Percentiles rank a stretch among this genome's conserved stretches.
These are phyloP conservation scores for Amaranthus hypochondriacus DNA, from an alignment of 148 eudicot species.

Conservation along the genomic window DNA sequence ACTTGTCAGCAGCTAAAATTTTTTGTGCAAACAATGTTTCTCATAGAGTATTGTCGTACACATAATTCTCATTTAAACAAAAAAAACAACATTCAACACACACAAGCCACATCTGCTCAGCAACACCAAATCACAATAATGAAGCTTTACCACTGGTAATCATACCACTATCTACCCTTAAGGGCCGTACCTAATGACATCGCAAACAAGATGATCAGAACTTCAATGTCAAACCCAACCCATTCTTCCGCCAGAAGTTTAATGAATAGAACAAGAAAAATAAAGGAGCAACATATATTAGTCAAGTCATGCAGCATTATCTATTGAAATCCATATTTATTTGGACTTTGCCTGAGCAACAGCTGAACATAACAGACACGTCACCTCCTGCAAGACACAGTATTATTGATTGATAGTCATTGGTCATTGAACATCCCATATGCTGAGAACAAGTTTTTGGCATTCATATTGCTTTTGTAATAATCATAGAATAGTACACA, in stretches of 20 bases:
- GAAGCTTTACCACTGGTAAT: background rate
- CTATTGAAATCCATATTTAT: background rate
- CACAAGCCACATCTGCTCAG: background rate
- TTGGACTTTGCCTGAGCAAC: background rate
- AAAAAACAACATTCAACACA: background rate
- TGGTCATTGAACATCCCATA: background rate
- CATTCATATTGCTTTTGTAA: too few relatives aligned
- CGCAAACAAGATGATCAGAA: constrained; percentile 1
- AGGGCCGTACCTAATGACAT: background rate
- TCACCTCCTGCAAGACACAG: background rate
- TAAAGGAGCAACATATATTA: background rate
- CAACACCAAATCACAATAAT: background rate
- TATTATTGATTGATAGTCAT: background rate
- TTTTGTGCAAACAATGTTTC: background rate
- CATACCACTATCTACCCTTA: background rate
- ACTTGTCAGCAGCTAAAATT: background rate
- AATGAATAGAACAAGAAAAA: background rate
- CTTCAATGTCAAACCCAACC: background rate
- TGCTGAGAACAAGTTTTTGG: too few relatives aligned
- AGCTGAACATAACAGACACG: background rate
- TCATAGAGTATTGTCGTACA: background rate
- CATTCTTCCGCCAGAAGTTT: background rate
- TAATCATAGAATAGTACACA: too few relatives aligned
- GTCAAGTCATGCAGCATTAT: background rate
- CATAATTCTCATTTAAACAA: background rate